Conservation (phyloP, 2,329 filamentous ascomycete species). For the Aspergillus phoenicis region DNA sequence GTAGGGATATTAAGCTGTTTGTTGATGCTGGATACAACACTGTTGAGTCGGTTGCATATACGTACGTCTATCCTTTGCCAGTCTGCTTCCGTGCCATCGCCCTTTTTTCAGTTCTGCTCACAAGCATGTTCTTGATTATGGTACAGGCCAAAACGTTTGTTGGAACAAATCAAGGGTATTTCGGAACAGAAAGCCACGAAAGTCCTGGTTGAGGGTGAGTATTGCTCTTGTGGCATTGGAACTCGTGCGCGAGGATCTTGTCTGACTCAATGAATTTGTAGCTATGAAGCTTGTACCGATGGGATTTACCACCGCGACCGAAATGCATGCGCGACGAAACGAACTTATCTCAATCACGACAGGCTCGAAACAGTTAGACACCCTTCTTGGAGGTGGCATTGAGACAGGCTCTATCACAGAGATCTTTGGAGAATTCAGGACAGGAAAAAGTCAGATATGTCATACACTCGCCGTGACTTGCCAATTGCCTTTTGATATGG, state of each 20-base stretch:
- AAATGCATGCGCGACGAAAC: constrained; percentile 96
- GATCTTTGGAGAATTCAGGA: constrained; percentile 96
- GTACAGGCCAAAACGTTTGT: constrained; percentile 64
- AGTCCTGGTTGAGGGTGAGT: constrained; percentile 79
- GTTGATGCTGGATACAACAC: constrained; percentile 93
- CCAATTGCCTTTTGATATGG: constrained; percentile 97
- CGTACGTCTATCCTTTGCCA: constrained; percentile 53
- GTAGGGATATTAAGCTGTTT: constrained; percentile 90
- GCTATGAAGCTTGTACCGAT: constrained; percentile 96
- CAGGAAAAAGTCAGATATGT: constrained; percentile 97
- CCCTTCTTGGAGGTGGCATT: constrained; percentile 86
- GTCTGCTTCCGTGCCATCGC: not conserved
- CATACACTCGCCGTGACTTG: constrained; percentile 98
- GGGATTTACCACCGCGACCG: constrained; percentile 98
- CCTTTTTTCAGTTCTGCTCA: not conserved
- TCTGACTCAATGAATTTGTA: constrained; percentile 40
- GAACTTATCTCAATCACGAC: constrained; percentile 98
- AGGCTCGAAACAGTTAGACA: constrained; percentile 95
- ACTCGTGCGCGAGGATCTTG: not conserved
- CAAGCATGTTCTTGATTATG: not conserved
- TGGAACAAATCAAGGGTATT: constrained; percentile 97
- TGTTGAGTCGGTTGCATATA: constrained; percentile 94
- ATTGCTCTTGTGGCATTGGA: not conserved
- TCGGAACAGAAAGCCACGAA: constrained; percentile 96
- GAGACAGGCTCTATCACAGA: constrained; percentile 98